Conservation (phyloP, 441 rosid genomes). For the Melastoma candidum region DNA sequence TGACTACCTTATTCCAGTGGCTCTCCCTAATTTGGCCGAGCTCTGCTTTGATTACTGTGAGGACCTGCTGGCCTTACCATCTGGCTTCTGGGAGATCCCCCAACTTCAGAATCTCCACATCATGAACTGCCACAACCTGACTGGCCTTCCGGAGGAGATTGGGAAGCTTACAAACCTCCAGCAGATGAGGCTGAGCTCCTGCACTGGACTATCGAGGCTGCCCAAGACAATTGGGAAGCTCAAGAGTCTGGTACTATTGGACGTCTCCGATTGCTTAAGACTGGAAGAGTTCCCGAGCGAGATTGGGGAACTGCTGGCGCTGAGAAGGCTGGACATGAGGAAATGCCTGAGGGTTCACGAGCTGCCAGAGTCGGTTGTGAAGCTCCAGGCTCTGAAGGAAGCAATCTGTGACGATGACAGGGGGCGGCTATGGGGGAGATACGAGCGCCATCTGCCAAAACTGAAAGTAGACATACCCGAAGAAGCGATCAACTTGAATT, state of each 20-base stretch:
- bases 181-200: constrained; percentile 2
- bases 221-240: constrained; percentile 2
- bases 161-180: not conserved
- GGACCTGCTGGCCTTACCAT: too few species aligned
- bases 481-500: constrained; percentile 17
- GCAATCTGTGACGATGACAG: constrained; percentile 20
- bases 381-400: constrained; percentile 14
- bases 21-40: too few species aligned
- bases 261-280: not conserved
- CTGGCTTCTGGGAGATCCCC: too few species aligned
- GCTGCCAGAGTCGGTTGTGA: constrained; percentile 16
- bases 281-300: constrained; percentile 13
- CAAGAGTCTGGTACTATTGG: not conserved
- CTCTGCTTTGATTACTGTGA: too few species aligned
- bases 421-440: constrained; percentile 14
- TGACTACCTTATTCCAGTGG: too few species aligned
- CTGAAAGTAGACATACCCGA: constrained; percentile 14
- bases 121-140: constrained; percentile 3
- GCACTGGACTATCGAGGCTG: not conserved
- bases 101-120: not conserved
- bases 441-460: constrained; percentile 5
- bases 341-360: constrained; percentile 13
- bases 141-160: not conserved
- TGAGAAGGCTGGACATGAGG: constrained; percentile 20
- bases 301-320: constrained; percentile 11